Conservation (phyloP, 2,329 filamentous ascomycete genomes). For the Fusarium sp. region DNA sequence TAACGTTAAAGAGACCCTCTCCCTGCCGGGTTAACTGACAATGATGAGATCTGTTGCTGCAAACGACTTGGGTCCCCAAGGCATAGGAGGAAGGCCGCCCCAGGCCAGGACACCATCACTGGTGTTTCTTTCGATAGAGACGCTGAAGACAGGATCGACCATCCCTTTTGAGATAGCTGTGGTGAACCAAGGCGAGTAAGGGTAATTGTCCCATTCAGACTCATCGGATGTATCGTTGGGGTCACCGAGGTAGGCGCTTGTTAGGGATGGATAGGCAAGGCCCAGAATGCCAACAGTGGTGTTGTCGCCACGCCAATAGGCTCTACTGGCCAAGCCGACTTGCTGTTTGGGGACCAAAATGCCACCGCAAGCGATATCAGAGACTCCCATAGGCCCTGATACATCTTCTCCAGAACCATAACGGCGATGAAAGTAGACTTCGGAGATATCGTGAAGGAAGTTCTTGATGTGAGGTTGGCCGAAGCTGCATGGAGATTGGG, state of each 20-base stretch:
- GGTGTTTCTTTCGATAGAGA: constrained; percentile 61
- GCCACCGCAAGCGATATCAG: constrained; percentile 60
- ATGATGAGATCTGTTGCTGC: constrained; percentile 59
- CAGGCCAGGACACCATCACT: constrained; percentile 59
- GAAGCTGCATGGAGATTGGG: constrained; percentile 55
- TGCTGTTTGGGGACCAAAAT: constrained; percentile 59
- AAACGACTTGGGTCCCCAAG: constrained; percentile 45
- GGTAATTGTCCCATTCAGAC: constrained; percentile 52
- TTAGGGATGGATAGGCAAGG: constrained; percentile 63
- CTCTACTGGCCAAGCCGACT: constrained; percentile 61
- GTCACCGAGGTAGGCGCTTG: constrained; percentile 59
- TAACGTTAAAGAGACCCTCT: background rate
- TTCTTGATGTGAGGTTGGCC: constrained; percentile 53
- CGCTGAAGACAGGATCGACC: constrained; percentile 60
- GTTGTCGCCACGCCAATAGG: constrained; percentile 65
- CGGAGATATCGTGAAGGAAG: constrained; percentile 55
- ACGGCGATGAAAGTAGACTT: constrained; percentile 59
- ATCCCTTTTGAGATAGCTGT: constrained; percentile 59
- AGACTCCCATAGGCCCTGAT: constrained; percentile 60
- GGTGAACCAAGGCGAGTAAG: constrained; percentile 63
- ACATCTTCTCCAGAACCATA: constrained; percentile 64
- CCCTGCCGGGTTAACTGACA: constrained; percentile 49
- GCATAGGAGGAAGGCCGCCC: constrained; percentile 59
- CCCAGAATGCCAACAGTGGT: constrained; percentile 63
- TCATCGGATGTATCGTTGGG: constrained; percentile 54